phyloP scores from a whole-genome alignment of 1,284 basidiomycete species.

The Ustilago sp. region DNA sequence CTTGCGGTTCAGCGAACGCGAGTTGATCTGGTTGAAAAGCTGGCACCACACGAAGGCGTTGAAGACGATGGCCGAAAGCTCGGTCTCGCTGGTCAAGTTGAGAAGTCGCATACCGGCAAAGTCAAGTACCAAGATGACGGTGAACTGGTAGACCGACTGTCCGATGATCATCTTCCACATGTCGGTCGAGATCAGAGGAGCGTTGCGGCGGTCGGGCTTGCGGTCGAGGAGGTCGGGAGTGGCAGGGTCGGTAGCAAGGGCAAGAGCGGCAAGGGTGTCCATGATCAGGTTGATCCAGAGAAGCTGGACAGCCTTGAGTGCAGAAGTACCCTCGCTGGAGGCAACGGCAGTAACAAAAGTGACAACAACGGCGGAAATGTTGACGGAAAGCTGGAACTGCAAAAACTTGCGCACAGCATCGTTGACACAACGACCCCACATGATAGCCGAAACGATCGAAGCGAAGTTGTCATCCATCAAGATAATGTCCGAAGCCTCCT shows the following conservation, averaged over 20 bases:
- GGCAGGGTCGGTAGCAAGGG: slow-evolving; percentile 95
- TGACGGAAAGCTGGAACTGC: slow-evolving; percentile 97
- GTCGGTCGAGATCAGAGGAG: slow-evolving; percentile 87
- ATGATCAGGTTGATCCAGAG: slow-evolving; percentile 95
- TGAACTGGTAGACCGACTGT: slow-evolving; percentile 89
- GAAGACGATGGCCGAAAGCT: slow-evolving; percentile 90
- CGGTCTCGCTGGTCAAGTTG: slow-evolving; percentile 54
- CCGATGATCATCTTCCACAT: slow-evolving; percentile 87
- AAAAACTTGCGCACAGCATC: slow-evolving; percentile 97
- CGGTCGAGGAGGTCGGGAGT: slow-evolving; percentile 83
- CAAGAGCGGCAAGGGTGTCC: slow-evolving; percentile 97
- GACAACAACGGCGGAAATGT: slow-evolving; percentile 93
- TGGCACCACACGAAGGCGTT: slow-evolving; percentile 93
- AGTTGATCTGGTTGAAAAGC: slow-evolving; percentile 85
- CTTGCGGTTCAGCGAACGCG: slow-evolving; percentile 83
- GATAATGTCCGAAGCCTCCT: slow-evolving; percentile 98
- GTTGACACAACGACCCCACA: slow-evolving; percentile 99
- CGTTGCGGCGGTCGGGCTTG: slow-evolving; percentile 87
- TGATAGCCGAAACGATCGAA: slow-evolving; percentile 94
- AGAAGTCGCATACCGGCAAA: slow-evolving; percentile 84
- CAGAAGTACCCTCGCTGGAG: slow-evolving; percentile 81
- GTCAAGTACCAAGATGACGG: slow-evolving; percentile 87
- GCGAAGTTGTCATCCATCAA: slow-evolving; percentile 94
- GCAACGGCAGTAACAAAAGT: slow-evolving; percentile 92
- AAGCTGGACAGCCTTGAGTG: slow-evolving; percentile 91